Evolutionary conservation across 345 rosid species (phyloP).

Genomic region (Punica granatum): DNA sequence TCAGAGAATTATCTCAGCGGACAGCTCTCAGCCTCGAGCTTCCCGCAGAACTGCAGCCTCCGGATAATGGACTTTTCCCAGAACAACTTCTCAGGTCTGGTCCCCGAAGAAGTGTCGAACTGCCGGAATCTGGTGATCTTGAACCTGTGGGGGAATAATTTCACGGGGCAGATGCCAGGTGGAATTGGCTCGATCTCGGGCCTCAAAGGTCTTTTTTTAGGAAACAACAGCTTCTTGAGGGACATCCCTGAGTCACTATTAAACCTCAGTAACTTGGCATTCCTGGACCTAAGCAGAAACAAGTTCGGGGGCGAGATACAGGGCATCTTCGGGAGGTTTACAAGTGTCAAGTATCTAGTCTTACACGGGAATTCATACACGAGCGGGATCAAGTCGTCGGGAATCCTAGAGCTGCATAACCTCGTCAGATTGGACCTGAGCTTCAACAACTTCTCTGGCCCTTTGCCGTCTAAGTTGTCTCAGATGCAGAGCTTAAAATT

Average conservation of each 20-base stretch:
- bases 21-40: slow-evolving; percentile 26
- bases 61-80: slow-evolving; percentile 48
- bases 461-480: slow-evolving; percentile 53
- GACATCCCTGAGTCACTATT: slow-evolving; percentile 61
- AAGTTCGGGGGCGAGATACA: slow-evolving; percentile 61
- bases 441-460: slow-evolving; percentile 62
- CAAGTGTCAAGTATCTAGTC: slow-evolving; percentile 46
- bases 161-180: slow-evolving; percentile 47
- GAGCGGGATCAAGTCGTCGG: slow-evolving; percentile 61
- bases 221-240: slow-evolving; percentile 50
- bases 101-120: slow-evolving; percentile 46
- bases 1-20: slow-evolving; percentile 48
- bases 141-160: slow-evolving; percentile 61
- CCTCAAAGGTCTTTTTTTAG: slow-evolving; percentile 59
- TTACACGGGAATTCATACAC: slow-evolving; percentile 51
- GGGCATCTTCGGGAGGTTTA: slow-evolving; percentile 59
- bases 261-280: slow-evolving; percentile 41
- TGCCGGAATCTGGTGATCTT: slow-evolving; percentile 45
- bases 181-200: slow-evolving; percentile 57
- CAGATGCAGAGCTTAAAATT: slow-evolving; percentile 46
- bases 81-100: slow-evolving; percentile 39
- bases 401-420: slow-evolving; percentile 49
- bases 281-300: slow-evolving; percentile 70
- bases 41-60: slow-evolving; percentile 45
- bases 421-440: slow-evolving; percentile 66